Conservation (phyloP, 495 filamentous ascomycete species). For the Penicillium simplicissimum region DNA sequence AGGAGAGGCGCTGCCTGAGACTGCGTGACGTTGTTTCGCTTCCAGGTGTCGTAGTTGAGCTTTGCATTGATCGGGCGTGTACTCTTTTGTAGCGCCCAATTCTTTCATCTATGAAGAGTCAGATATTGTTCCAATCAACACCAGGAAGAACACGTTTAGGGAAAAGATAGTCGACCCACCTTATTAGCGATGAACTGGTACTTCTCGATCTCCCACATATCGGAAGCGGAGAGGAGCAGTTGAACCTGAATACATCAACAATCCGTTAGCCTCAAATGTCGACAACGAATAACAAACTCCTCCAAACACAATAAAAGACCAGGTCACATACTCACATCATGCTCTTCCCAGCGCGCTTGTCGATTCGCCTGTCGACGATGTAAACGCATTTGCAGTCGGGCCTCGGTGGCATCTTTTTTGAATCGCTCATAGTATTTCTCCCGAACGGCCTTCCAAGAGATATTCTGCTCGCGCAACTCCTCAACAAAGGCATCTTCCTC, state of each 20-base stretch:
- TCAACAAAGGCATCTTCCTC: slow-evolving; percentile 68
- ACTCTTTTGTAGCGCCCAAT: slow-evolving; percentile 35
- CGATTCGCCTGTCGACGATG: slow-evolving; percentile 63
- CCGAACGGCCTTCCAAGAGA: slow-evolving; percentile 71
- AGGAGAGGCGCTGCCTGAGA: slow-evolving; percentile 19
- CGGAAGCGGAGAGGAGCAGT: slow-evolving; percentile 47
- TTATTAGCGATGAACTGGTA: slow-evolving; percentile 52
- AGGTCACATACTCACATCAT: slow-evolving; percentile 59
- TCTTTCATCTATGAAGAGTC: slow-evolving; percentile 36
- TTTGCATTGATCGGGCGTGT: slow-evolving; percentile 41
- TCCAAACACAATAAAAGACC: neutral
- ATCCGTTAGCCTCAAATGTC: slow-evolving; percentile 1
- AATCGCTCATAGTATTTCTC: slow-evolving; percentile 61
- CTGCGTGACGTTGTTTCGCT: slow-evolving; percentile 20
- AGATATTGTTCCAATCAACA: neutral
- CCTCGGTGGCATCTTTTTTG: slow-evolving; percentile 65
- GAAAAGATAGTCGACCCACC: slow-evolving; percentile 31
- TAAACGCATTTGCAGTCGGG: slow-evolving; percentile 73
- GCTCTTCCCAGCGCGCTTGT: slow-evolving; percentile 64
- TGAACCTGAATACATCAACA: slow-evolving; percentile 35
- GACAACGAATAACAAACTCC: neutral
- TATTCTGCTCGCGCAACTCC: slow-evolving; percentile 64
- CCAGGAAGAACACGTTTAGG: no score
- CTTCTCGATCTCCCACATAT: slow-evolving; percentile 53
- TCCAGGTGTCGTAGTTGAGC: slow-evolving; percentile 38